phyloP scores from a whole-genome alignment of 225 moss, liverwort and hornwort species.

The Thuidium tamariscinum region DNA sequence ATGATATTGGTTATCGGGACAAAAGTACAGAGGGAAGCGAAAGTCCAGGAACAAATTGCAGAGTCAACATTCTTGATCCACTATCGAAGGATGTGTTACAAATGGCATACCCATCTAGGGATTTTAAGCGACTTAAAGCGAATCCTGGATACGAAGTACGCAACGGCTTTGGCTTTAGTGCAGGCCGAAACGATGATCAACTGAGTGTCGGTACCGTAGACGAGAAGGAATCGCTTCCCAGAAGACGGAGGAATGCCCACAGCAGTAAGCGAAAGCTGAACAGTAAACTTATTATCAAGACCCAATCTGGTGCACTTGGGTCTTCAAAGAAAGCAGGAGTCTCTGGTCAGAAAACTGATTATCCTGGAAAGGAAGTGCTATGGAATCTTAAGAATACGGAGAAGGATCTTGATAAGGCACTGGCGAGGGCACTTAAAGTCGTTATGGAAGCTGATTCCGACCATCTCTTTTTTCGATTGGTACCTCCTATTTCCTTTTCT shows the following conservation, averaged over 20 bases:
- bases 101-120: constrained; percentile 28
- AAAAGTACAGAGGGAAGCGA: constrained; percentile 56
- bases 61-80: constrained; percentile 22
- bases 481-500: constrained; percentile 1
- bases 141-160: constrained; percentile 22
- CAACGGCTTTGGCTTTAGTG: constrained; percentile 21
- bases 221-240: constrained; percentile 20
- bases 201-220: constrained; percentile 22
- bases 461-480: constrained; percentile 53
- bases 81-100: constrained; percentile 14
- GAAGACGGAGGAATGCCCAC: constrained; percentile 15
- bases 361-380: constrained; percentile 25
- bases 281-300: constrained; percentile 22
- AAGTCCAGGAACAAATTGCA: constrained; percentile 39
- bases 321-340: constrained; percentile 29
- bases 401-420: constrained; percentile 67
- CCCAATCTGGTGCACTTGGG: constrained; percentile 24
- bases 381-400: constrained; percentile 42
- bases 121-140: constrained; percentile 37
- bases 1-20: constrained; percentile 63
- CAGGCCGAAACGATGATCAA: constrained; percentile 23
- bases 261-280: constrained; percentile 31
- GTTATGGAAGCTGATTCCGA: constrained; percentile 81
- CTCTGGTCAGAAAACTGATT: constrained; percentile 38
- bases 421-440: constrained; percentile 44